Conservation (phyloP, 208 protist genomes). For the Leishmania braziliensis region DNA sequence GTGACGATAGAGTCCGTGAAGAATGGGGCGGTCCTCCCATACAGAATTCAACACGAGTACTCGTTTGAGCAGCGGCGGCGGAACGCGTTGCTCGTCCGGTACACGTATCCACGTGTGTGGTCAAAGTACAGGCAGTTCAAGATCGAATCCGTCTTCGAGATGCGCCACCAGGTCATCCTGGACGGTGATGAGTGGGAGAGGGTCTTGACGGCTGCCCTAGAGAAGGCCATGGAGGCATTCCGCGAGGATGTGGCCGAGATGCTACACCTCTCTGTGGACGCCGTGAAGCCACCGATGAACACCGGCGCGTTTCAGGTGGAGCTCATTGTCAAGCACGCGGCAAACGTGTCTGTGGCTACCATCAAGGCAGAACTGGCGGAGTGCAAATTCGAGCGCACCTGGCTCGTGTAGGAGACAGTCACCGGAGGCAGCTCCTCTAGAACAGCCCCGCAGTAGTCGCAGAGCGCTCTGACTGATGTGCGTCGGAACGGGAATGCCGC, state of each 20-base stretch:
- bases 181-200: conserved; percentile 37
- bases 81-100: conserved; percentile 19
- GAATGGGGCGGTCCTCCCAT: conserved; percentile 21
- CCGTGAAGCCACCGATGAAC: conserved; percentile 20
- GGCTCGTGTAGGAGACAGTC: conserved; percentile 16
- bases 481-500: neutral
- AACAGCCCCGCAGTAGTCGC: neutral
- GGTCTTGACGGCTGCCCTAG: conserved; percentile 23
- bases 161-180: conserved; percentile 40
- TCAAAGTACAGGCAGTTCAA: conserved; percentile 18
- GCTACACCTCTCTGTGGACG: neutral
- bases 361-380: conserved; percentile 8
- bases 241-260: conserved; percentile 36
- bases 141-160: conserved; percentile 12
- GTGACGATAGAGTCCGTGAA: conserved; percentile 4
- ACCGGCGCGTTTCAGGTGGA: conserved; percentile 26
- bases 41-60: conserved; percentile 16
- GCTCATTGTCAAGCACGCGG: conserved; percentile 36
- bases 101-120: conserved; percentile 34
- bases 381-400: conserved; percentile 13
- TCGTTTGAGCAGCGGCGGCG: conserved; percentile 2
- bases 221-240: conserved; percentile 37
- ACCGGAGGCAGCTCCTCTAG: neutral
- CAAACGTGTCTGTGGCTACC: neutral
- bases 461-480: neutral